A percentile compares a stretch with the other conserved stretches of the same genome.
Evolutionary conservation across 805 yeast genomes (phyloP).

Genomic region (Clavispora asparagi): DNA sequence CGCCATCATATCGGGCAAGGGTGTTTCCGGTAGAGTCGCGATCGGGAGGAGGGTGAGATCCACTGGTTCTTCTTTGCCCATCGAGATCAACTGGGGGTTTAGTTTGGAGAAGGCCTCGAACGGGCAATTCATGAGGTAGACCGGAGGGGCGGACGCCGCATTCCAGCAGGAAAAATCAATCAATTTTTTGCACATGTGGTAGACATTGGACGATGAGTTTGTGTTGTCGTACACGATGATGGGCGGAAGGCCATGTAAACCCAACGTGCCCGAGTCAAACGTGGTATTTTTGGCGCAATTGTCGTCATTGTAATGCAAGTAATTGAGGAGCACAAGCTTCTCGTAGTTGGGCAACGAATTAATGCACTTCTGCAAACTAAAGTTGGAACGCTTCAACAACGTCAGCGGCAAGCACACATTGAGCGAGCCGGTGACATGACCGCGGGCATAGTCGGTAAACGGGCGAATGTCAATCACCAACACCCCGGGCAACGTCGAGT

Average conservation of each 20-base stretch:
- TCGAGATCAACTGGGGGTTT: conserved; percentile 11
- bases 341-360: conserved; percentile 56
- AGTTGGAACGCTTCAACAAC: conserved; percentile 67
- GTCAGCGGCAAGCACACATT: conserved; percentile 91
- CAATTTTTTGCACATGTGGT: conserved; percentile 47
- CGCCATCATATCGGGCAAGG: no score
- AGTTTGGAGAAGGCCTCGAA: conserved; percentile 31
- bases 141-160: conserved; percentile 23
- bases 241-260: conserved; percentile 30
- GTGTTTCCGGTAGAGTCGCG: not conserved
- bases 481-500: conserved; percentile 13
- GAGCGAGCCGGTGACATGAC: conserved; percentile 56
- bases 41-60: conserved; percentile 3
- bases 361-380: conserved; percentile 57
- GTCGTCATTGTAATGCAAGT: conserved; percentile 16
- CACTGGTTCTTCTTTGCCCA: conserved; percentile 13
- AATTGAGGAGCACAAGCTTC: conserved; percentile 35
- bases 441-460: conserved; percentile 61
- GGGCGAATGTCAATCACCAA: conserved; percentile 78
- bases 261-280: conserved; percentile 4
- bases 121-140: conserved; percentile 40
- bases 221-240: conserved; percentile 48
- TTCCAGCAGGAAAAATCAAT: conserved; percentile 23
- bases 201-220: conserved; percentile 35
- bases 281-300: conserved; percentile 4